These are phyloP conservation scores for Onygenales sp. DNA, from an alignment of 2,329 filamentous ascomycete species.

Conservation along the genomic window DNA sequence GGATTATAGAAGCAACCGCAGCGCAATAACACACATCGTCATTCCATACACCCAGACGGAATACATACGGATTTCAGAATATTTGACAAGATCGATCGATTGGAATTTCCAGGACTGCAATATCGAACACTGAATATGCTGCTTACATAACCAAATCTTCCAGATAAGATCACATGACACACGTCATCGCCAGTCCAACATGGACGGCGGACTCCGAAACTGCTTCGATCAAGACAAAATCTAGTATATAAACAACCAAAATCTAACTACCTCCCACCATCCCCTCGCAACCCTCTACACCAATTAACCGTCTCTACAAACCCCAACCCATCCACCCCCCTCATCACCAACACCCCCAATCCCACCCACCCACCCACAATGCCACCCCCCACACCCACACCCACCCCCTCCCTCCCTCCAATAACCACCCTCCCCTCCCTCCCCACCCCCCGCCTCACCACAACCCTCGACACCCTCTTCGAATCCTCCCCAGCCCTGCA, in stretches of 20 bases:
- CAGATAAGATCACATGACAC: neutral
- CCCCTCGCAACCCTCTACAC: neutral
- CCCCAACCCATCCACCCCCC: too few species aligned
- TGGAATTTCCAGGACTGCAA: too few species aligned
- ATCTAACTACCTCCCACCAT: neutral
- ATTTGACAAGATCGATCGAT: too few species aligned
- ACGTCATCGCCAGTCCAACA: neutral
- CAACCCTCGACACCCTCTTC: conserved; percentile 67
- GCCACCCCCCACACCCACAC: neutral
- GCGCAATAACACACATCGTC: too few species aligned
- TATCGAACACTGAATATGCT: too few species aligned
- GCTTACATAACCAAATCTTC: neutral
- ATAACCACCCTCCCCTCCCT: conserved; percentile 9
- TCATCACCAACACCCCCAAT: too few species aligned
- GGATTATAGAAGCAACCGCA: too few species aligned
- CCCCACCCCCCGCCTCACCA: conserved; percentile 5
- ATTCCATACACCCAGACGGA: too few species aligned
- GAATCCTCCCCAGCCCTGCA: conserved; percentile 72
- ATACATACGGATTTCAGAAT: too few species aligned
- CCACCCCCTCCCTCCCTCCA: conserved; percentile 5
- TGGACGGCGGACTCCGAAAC: neutral
- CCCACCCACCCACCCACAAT: neutral
- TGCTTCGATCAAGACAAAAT: neutral
- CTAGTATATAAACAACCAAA: neutral
- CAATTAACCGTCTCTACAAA: too few species aligned